Evolutionary conservation across 2,329 filamentous ascomycete genomes (phyloP).

Genomic region (Myriosclerotinia curreyana): DNA sequence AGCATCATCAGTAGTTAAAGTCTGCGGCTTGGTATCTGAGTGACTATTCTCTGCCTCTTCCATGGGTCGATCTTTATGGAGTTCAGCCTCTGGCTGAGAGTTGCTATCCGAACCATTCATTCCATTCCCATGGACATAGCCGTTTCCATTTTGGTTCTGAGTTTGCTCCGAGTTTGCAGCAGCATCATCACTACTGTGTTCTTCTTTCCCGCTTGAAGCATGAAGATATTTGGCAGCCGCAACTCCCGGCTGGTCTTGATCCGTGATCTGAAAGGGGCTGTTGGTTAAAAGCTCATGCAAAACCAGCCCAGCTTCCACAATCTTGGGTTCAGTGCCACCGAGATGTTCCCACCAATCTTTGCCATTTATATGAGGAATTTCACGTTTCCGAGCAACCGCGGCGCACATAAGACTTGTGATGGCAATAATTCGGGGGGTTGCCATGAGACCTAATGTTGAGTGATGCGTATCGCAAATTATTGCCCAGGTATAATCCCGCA

Average conservation of each 20-base stretch:
- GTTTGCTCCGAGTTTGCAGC: not conserved
- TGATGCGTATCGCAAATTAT: slow-evolving; percentile 89
- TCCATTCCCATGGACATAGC: slow-evolving; percentile 12
- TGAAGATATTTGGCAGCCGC: slow-evolving; percentile 21
- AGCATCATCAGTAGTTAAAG: slow-evolving; percentile 1
- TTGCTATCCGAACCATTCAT: slow-evolving; percentile 16
- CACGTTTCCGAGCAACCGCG: slow-evolving; percentile 67
- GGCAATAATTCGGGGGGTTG: slow-evolving; percentile 76
- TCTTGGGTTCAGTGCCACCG: slow-evolving; percentile 66
- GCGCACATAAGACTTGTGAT: slow-evolving; percentile 85
- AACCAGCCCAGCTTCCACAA: slow-evolving; percentile 69
- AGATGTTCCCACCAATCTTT: slow-evolving; percentile 85
- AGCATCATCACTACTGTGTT: not conserved
- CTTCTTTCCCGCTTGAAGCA: slow-evolving; percentile 17
- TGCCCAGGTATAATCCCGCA: slow-evolving; percentile 86
- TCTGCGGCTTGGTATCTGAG: not conserved
- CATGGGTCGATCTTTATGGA: not conserved
- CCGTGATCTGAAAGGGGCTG: slow-evolving; percentile 47
- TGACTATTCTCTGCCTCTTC: slow-evolving; percentile 27
- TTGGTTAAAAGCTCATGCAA: slow-evolving; percentile 67
- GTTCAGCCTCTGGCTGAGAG: slow-evolving; percentile 13
- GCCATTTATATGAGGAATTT: slow-evolving; percentile 69
- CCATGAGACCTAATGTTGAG: slow-evolving; percentile 79
- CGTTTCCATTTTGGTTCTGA: slow-evolving; percentile 17
- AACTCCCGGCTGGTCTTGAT: slow-evolving; percentile 12